Percentiles rank a stretch among this genome's conserved stretches.
phyloP scores from a whole-genome alignment of 2,329 filamentous ascomycete genomes.

The Escovopsis sp. region DNA sequence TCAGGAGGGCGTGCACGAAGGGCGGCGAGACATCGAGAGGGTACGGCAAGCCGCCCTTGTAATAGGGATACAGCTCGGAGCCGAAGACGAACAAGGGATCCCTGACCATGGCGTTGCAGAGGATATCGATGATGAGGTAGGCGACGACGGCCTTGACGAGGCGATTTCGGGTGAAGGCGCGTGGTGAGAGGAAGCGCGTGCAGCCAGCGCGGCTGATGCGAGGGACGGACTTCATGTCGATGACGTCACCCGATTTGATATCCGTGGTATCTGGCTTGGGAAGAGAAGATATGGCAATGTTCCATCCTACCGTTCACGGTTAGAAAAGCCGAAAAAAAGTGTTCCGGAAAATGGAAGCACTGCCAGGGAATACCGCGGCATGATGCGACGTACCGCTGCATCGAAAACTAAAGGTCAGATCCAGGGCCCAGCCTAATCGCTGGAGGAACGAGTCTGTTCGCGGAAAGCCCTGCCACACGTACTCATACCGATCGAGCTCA shows the following conservation, averaged over 20 bases:
- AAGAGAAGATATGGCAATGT: slow-evolving; percentile 35
- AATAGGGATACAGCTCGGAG: slow-evolving; percentile 16
- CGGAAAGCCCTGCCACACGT: slow-evolving; percentile 48
- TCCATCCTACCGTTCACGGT: slow-evolving; percentile 33
- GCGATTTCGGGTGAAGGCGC: slow-evolving; percentile 29
- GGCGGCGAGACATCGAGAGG: slow-evolving; percentile 28
- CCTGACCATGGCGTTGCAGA: slow-evolving; percentile 53
- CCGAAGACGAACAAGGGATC: slow-evolving; percentile 65
- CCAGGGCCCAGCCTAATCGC: slow-evolving; percentile 40
- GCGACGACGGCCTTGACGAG: slow-evolving; percentile 33
- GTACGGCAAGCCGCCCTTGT: slow-evolving; percentile 23
- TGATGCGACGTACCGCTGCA: slow-evolving; percentile 30
- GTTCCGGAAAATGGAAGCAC: too few species aligned
- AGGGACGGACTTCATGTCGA: slow-evolving; percentile 28
- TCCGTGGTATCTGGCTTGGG: slow-evolving; percentile 26
- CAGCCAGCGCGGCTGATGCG: slow-evolving; percentile 31
- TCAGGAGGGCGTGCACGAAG: too few species aligned
- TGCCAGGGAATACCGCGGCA: too few species aligned
- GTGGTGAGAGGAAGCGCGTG: slow-evolving; percentile 25
- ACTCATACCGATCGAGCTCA: slow-evolving; percentile 25
- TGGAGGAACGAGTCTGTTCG: slow-evolving; percentile 30
- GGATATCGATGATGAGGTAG: slow-evolving; percentile 55
- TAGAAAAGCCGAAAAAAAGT: too few species aligned
- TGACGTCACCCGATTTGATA: slow-evolving; percentile 19
- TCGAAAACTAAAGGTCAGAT: slow-evolving; percentile 40